Evolutionary conservation across 1,139 yeast species (phyloP), one percentile per base, ranked within the genome.

Genomic region (Pichia sp.): DNA sequence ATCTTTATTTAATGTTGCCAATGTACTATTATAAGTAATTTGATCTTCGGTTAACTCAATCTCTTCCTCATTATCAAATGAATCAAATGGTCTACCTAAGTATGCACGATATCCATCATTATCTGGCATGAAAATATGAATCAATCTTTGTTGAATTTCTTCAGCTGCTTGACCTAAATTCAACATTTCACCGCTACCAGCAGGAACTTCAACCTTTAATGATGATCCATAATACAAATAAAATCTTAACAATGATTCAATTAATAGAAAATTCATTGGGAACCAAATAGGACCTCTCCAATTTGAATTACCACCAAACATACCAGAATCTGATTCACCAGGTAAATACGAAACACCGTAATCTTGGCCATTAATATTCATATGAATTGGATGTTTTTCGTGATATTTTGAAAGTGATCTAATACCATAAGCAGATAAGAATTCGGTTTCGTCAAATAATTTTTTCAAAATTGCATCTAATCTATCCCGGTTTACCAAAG

Each of bases 231-330:
- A 89, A 71, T 89, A 90, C 65, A 90, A 72, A 67, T 84, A 89
- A 65, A 88, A 89, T 60, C 96, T 76, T 66, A 90, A 95, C 58
- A 90, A 73, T 0, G 96, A 82, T 69, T 90, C 97, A 50, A 89
- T 89, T 44, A 90, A 71, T 55, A 90, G 71, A 67, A 90, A 90
- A 62, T 86, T 89, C 13, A 89, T 88, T 24, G 97, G 96, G 73
- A 90, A 88, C 97, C 97, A 90, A 61, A 90, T 88, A n/a, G 97
- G 97, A 6, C 97, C 97, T 68, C 97, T 77, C 97, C 97, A 90
- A 67, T 89, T 90, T 27, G 96, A 88, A 64, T 90, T 90, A 56
- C 97, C 97, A 49, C 97, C 97, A 74, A 90, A 90, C 79, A 90
- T 78, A 12, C 96, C 96, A 4, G 95, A 84, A 62, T 88, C 94